phyloP scores from a whole-genome alignment of 208 protist genomes.

The Trypanosoma platydactyli region DNA sequence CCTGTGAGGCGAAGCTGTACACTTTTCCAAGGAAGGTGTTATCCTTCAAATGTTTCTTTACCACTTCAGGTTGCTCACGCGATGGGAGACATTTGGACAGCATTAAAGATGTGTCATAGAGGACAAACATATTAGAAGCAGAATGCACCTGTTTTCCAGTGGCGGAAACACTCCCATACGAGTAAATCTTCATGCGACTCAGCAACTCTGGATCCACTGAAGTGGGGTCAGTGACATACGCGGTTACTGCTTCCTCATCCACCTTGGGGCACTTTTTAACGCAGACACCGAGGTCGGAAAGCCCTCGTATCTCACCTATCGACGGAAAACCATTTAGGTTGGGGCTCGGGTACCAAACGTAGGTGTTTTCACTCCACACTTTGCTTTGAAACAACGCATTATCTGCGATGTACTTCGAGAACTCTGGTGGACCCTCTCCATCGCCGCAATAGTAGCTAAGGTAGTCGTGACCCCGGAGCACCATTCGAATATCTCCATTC shows the following conservation, averaged over 20 bases:
- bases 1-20: conserved; percentile 16
- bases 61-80: conserved; percentile 7
- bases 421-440: conserved; percentile 8
- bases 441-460: conserved; percentile 40
- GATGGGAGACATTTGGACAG: conserved; percentile 22
- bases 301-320: neutral
- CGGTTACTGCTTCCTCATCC: neutral
- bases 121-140: conserved; percentile 2
- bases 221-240: too few relatives aligned
- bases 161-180: conserved; percentile 23
- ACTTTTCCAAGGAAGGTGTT: conserved; percentile 6
- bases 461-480: conserved; percentile 39
- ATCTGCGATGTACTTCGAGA: conserved; percentile 7
- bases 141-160: neutral
- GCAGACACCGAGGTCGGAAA: conserved; percentile 28
- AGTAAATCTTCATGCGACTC: conserved; percentile 28
- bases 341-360: conserved; percentile 31
- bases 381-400: conserved; percentile 25
- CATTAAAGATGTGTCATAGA: conserved; percentile 26
- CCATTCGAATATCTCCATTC: conserved; percentile 31
- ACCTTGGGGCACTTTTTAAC: conserved; percentile 27
- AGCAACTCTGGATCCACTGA: too few relatives aligned
- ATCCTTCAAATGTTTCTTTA: conserved; percentile 16
- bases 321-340: neutral
- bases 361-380: conserved; percentile 30